Evolutionary conservation across 805 yeast genomes (phyloP), one percentile per base, ranked within the genome.

Genomic region (Cyberlindnera mississippiensis): DNA sequence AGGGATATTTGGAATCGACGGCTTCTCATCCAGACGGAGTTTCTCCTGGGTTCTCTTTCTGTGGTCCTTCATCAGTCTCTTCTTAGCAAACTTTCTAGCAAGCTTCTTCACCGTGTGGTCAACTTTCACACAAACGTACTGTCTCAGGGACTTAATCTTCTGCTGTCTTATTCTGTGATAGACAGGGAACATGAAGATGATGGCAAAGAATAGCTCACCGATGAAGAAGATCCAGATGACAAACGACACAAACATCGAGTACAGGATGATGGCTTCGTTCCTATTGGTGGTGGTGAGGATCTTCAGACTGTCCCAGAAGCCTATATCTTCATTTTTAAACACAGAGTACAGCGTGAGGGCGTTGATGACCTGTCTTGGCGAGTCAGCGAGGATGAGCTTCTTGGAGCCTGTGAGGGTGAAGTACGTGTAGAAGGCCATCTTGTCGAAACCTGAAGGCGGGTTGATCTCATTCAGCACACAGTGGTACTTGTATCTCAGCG

Each of bases 281-380:
- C 75, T 63, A 56, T 84, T 80, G 12, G 76, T 68, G 13, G 67
- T 59, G n/a, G 91, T 87, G 13, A 85, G 75, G 3, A 61, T 49
- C 48, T 68, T 66, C 35, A 87, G 72, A 33, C 80, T 76, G 1
- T 43, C 44, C 51, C 49, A 44, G 39, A 70, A 60, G 13, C 55
- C 59, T 6, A 64, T 52, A 12, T 71, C 55, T n/a, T n/a, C n/a
- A n/a, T n/a, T n/a, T n/a, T n/a, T n/a, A 15, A 74, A 55, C 4
- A 73, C 76, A 2, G 79, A 72, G 63, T 71, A 75, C 16, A 83
- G 63, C 0, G 96, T 86, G 51, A 85, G 66, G 20, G 89, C 84
- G 57, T 88, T 88, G 48, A 88, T 75, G 2, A 85, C 81, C 62
- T 88, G 96, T 62, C 96, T 77, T 18, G 96, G 96, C 14, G 89